A percentile compares a stretch with the other conserved stretches of the same genome.
These are phyloP conservation scores for Hypomontagnella submonticulosa DNA, from an alignment of 495 filamentous ascomycete genomes.

Conservation along the genomic window DNA sequence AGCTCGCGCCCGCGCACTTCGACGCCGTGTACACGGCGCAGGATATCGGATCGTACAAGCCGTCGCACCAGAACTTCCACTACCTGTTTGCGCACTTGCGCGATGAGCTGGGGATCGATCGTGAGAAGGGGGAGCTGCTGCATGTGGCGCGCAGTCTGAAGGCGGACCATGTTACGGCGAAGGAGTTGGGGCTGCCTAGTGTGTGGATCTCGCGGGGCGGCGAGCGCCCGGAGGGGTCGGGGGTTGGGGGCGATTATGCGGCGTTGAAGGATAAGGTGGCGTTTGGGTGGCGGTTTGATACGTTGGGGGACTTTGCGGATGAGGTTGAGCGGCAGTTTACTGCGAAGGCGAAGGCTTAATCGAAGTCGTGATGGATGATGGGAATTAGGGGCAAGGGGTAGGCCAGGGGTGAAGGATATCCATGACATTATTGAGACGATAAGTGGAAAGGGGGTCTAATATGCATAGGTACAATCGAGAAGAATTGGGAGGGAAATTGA, in stretches of 20 bases:
- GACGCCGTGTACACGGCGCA: constrained; percentile 79
- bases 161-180: constrained; percentile 78
- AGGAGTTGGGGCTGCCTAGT: constrained; percentile 67
- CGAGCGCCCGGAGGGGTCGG: constrained; percentile 55
- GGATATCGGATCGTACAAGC: constrained; percentile 82
- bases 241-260: constrained; percentile 55
- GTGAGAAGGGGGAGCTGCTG: constrained; percentile 65
- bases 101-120: constrained; percentile 64
- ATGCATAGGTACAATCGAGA: not conserved
- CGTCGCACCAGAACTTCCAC: constrained; percentile 71
- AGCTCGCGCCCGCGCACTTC: constrained; percentile 60
- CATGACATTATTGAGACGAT: not conserved
- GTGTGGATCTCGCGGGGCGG: constrained; percentile 76
- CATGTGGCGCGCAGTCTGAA: constrained; percentile 76
- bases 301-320: constrained; percentile 76
- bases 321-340: constrained; percentile 67
- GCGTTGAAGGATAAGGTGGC: constrained; percentile 54
- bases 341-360: constrained; percentile 38
- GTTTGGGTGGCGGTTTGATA: constrained; percentile 66
- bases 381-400: not conserved
- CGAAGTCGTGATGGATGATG: constrained; percentile 7
- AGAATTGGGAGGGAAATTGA: not conserved
- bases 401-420: not conserved
- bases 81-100: constrained; percentile 68
- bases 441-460: not conserved